phyloP scores from a whole-genome alignment of 805 yeast genomes.

The Barnettozyma salicaria region DNA sequence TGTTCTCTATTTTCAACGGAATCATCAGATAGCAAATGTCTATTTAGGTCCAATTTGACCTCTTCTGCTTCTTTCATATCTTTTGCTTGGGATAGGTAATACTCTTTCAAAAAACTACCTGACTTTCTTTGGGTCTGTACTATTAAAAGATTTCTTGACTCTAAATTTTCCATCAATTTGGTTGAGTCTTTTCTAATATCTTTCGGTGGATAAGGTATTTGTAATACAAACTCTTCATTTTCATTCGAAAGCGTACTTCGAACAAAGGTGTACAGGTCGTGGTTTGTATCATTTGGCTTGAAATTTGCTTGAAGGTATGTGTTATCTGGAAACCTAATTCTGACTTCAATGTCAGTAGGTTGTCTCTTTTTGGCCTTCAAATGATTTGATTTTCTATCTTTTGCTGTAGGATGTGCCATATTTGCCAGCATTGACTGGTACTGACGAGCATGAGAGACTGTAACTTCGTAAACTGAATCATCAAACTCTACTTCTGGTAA shows the following conservation, averaged over 20 bases:
- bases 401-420: slow-evolving; percentile 35
- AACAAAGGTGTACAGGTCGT: slow-evolving; percentile 27
- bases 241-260: slow-evolving; percentile 27
- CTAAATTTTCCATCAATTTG: slow-evolving; percentile 35
- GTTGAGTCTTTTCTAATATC: slow-evolving; percentile 28
- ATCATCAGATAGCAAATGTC: slow-evolving; percentile 7
- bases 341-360: slow-evolving; percentile 30
- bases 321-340: slow-evolving; percentile 56
- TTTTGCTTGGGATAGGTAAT: slow-evolving; percentile 28
- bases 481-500: slow-evolving; percentile 25
- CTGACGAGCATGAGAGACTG: slow-evolving; percentile 45
- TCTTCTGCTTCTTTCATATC: slow-evolving; percentile 29
- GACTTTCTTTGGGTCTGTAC: slow-evolving; percentile 23
- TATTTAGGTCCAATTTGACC: slow-evolving; percentile 15
- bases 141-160: slow-evolving; percentile 39
- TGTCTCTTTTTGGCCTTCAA: slow-evolving; percentile 23
- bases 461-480: slow-evolving; percentile 37
- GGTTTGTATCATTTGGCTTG: slow-evolving; percentile 36
- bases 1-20: slow-evolving; percentile 1
- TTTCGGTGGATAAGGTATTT: slow-evolving; percentile 42
- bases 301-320: slow-evolving; percentile 46
- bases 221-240: slow-evolving; percentile 32
- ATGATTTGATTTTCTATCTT: slow-evolving; percentile 34
- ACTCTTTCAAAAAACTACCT: slow-evolving; percentile 27
- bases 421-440: slow-evolving; percentile 46